Evolutionary conservation across 768 basidiomycete species (phyloP).

Genomic region (Macrolepiota fuliginosa): DNA sequence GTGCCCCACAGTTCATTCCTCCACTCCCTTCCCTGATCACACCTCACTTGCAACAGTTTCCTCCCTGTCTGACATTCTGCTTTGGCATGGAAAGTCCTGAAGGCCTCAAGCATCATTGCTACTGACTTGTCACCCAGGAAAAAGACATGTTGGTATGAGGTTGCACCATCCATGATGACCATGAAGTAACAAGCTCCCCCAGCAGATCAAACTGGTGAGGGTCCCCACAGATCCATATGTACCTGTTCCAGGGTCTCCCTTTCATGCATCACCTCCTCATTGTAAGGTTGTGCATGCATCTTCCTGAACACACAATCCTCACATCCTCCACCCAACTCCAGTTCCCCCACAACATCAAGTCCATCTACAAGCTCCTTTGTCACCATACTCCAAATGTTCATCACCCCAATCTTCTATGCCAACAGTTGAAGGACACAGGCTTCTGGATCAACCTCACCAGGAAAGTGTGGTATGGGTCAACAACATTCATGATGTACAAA

Average conservation of each 20-base stretch:
- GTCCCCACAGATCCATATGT: constrained; percentile 26
- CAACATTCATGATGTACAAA: too few species aligned
- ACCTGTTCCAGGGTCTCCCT: constrained; percentile 15
- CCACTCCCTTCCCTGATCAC: constrained; percentile 17
- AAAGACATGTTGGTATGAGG: constrained; percentile 9
- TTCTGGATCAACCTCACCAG: too few species aligned
- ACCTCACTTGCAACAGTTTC: constrained; percentile 3
- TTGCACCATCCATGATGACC: constrained; percentile 20
- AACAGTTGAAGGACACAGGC: constrained; percentile 16
- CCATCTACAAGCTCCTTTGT: constrained; percentile 19
- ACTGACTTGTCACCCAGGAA: constrained; percentile 24
- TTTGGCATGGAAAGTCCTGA: constrained; percentile 13
- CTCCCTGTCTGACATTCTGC: constrained; percentile 17
- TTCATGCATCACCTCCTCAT: constrained; percentile 17
- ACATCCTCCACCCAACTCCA: constrained; percentile 14
- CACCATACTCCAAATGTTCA: constrained; percentile 13
- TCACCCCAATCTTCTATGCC: constrained; percentile 25
- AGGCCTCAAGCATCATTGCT: constrained; percentile 11
- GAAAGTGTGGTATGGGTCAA: too few species aligned
- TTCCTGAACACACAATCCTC: constrained; percentile 27
- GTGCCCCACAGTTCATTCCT: neutral
- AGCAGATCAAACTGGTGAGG: constrained; percentile 11
- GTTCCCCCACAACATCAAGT: constrained; percentile 13
- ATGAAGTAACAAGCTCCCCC: constrained; percentile 25
- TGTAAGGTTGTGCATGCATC: constrained; percentile 20